Evolutionary conservation across 495 filamentous ascomycete genomes (phyloP).

Genomic region (Daldinia loculata): DNA sequence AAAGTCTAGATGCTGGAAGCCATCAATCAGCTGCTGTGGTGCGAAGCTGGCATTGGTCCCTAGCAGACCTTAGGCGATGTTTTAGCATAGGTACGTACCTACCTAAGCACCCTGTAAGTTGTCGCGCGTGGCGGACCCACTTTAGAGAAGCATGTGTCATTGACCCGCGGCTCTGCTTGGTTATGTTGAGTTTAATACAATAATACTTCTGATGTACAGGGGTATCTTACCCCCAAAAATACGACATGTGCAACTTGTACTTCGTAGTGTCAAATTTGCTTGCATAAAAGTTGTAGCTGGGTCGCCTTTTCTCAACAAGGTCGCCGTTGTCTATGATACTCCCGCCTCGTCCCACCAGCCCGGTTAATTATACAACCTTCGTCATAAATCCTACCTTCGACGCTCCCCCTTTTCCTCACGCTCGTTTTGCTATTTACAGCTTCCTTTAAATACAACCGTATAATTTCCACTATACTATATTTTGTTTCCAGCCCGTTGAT

Average conservation of each 20-base stretch:
- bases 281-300: constrained; percentile 15
- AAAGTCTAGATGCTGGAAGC: constrained; percentile 7
- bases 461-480: constrained; percentile 8
- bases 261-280: background rate
- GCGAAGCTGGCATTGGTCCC: constrained; percentile 13
- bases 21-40: constrained; percentile 27
- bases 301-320: constrained; percentile 35
- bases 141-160: constrained; percentile 37
- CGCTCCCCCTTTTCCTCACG: constrained; percentile 10
- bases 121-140: constrained; percentile 30
- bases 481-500: constrained; percentile 14
- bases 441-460: constrained; percentile 7
- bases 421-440: constrained; percentile 25
- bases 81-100: too few species aligned
- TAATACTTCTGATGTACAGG: background rate
- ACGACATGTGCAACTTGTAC: background rate
- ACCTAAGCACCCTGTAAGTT: constrained; percentile 18
- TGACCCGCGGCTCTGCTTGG: constrained; percentile 37
- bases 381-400: constrained; percentile 35
- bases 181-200: background rate
- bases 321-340: constrained; percentile 10
- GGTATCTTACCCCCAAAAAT: background rate
- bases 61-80: background rate
- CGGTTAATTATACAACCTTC: constrained; percentile 28
- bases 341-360: constrained; percentile 33